These are phyloP conservation scores for Fusarium nanum DNA, from an alignment of 2,329 filamentous ascomycete genomes.

Conservation along the genomic window DNA sequence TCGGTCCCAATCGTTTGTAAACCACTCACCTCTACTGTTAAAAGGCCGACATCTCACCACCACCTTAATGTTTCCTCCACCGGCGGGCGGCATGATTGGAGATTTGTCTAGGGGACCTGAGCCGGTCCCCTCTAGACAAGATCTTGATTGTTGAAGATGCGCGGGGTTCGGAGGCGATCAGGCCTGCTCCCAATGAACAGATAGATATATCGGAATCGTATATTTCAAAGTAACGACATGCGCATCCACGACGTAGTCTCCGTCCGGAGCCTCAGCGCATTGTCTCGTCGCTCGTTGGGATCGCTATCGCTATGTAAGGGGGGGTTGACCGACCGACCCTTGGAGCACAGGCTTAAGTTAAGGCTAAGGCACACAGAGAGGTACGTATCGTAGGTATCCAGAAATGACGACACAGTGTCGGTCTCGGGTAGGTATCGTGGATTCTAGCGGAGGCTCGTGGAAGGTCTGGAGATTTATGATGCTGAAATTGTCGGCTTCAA, in stretches of 20 bases:
- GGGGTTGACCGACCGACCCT: constrained; percentile 28
- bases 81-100: constrained; percentile 61
- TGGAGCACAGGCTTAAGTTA: constrained; percentile 19
- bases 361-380: background rate
- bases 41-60: constrained; percentile 97
- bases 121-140: constrained; percentile 50
- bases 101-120: constrained; percentile 51
- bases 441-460: constrained; percentile 10
- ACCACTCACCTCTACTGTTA: constrained; percentile 83
- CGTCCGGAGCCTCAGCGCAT: constrained; percentile 43
- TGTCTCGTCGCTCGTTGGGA: constrained; percentile 32
- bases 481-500: constrained; percentile 19
- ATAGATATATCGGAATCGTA: constrained; percentile 16
- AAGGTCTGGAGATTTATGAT: constrained; percentile 3
- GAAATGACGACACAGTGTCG: constrained; percentile 46
- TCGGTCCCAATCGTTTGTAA: background rate
- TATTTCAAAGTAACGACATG: constrained; percentile 31
- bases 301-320: constrained; percentile 27
- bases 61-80: constrained; percentile 99
- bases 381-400: constrained; percentile 27
- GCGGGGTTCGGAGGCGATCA: constrained; percentile 40
- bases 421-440: constrained; percentile 18
- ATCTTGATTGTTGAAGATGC: constrained; percentile 44
- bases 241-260: constrained; percentile 34
- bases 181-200: constrained; percentile 8